These are phyloP conservation scores for Mycena crocata DNA, from an alignment of 768 basidiomycete genomes.

Conservation along the genomic window DNA sequence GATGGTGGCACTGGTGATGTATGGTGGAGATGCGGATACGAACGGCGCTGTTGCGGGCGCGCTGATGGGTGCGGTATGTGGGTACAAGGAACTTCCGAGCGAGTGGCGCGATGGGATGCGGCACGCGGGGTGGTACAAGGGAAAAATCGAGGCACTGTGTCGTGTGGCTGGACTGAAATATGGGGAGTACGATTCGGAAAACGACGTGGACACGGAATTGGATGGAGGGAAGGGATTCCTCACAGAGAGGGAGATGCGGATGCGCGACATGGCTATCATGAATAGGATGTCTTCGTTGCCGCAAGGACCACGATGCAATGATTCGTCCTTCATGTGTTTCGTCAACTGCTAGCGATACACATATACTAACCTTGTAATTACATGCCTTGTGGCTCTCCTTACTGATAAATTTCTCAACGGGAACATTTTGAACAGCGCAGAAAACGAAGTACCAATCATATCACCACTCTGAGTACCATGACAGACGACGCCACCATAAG, in stretches of 20 bases:
- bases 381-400: too few species aligned
- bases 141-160: conserved; percentile 27
- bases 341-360: too few species aligned
- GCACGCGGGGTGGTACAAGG: conserved; percentile 31
- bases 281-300: conserved; percentile 35
- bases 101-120: conserved; percentile 39
- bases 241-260: conserved; percentile 32
- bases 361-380: too few species aligned
- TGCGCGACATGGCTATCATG: conserved; percentile 34
- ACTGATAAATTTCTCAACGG: too few species aligned
- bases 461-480: too few species aligned
- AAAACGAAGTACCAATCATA: too few species aligned
- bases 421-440: too few species aligned
- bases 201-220: conserved; percentile 29
- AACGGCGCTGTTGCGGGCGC: conserved; percentile 39
- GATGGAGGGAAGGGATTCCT: conserved; percentile 35
- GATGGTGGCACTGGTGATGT: conserved; percentile 36
- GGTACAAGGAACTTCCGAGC: conserved; percentile 33
- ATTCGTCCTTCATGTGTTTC: too few species aligned
- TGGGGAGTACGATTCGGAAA: conserved; percentile 29
- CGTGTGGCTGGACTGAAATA: conserved; percentile 25
- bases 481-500: too few species aligned
- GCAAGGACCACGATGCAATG: too few species aligned
- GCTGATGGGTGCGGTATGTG: conserved; percentile 36
- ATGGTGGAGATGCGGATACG: conserved; percentile 37